Percentiles rank a stretch among this genome's conserved stretches.
These are phyloP conservation scores for Lactarius pseudohatsudake DNA, from an alignment of 768 basidiomycete species.

Conservation along the genomic window DNA sequence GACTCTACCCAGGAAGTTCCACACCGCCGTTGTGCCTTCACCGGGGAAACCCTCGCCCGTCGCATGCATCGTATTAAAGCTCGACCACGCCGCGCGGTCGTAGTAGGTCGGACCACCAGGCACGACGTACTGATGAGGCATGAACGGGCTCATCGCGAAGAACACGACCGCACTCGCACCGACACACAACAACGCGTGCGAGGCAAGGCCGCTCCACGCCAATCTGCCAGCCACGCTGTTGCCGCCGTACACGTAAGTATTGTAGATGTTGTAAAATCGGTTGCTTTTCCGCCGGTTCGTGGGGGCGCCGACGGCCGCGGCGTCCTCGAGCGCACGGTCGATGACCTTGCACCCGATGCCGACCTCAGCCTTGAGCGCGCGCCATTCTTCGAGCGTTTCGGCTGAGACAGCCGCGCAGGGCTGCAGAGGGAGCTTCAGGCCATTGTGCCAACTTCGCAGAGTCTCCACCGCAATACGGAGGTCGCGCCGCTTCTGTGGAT, in stretches of 20 bases:
- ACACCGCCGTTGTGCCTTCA: slow-evolving; percentile 61
- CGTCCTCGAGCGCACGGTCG: slow-evolving; percentile 60
- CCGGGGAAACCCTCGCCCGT: slow-evolving; percentile 65
- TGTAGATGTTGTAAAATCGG: slow-evolving; percentile 85
- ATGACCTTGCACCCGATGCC: slow-evolving; percentile 76
- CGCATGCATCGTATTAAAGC: slow-evolving; percentile 70
- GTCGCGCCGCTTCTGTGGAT: slow-evolving; percentile 35
- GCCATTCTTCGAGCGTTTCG: slow-evolving; percentile 75
- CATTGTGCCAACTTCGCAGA: slow-evolving; percentile 71
- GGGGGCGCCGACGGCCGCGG: slow-evolving; percentile 11
- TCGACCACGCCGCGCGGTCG: slow-evolving; percentile 76
- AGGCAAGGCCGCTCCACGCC: slow-evolving; percentile 20
- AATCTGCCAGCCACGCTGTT: slow-evolving; percentile 37
- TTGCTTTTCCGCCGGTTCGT: slow-evolving; percentile 37
- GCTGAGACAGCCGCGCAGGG: slow-evolving; percentile 53
- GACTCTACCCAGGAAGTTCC: slow-evolving; percentile 69
- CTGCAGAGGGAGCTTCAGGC: slow-evolving; percentile 47
- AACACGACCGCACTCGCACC: slow-evolving; percentile 63
- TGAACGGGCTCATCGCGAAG: slow-evolving; percentile 59
- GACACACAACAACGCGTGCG: slow-evolving; percentile 44
- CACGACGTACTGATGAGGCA: slow-evolving; percentile 52
- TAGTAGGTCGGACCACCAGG: slow-evolving; percentile 73
- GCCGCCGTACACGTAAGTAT: slow-evolving; percentile 59
- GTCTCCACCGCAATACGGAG: slow-evolving; percentile 55
- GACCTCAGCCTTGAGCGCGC: slow-evolving; percentile 72